These are phyloP conservation scores for Neckera pumila DNA, from an alignment of 225 moss, liverwort and hornwort genomes.

Conservation along the genomic window DNA sequence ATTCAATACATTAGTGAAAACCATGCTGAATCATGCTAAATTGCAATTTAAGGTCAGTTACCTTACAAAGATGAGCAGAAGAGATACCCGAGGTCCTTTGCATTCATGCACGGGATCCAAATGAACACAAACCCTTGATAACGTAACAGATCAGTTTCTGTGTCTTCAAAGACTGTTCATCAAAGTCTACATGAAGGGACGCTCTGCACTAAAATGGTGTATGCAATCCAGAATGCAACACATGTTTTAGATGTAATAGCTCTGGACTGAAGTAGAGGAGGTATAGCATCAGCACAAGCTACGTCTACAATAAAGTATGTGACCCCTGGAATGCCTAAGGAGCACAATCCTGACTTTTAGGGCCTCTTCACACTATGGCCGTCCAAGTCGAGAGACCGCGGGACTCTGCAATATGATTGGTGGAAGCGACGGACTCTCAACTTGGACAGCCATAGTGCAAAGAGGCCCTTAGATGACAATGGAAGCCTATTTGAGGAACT, in stretches of 20 bases:
- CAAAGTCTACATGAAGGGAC: neutral
- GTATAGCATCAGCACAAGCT: neutral
- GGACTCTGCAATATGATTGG: no score
- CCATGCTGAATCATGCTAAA: no score
- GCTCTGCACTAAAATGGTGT: neutral
- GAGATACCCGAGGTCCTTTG: constrained; percentile 23
- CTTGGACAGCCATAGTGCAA: no score
- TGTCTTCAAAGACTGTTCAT: neutral
- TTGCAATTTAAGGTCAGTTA: no score
- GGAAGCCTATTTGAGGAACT: neutral
- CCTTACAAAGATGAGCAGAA: constrained; percentile 15
- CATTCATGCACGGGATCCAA: neutral
- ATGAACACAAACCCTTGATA: neutral
- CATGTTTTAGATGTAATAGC: neutral
- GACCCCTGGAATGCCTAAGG: neutral
- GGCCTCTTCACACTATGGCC: no score
- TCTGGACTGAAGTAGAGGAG: neutral
- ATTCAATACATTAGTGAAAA: no score
- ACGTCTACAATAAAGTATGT: neutral
- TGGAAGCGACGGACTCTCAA: no score
- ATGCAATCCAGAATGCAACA: neutral
- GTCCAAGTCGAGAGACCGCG: no score
- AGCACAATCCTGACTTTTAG: neutral
- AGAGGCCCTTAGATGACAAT: neutral
- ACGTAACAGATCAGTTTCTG: neutral